These are phyloP conservation scores for Diplodia sapinea DNA, from an alignment of 2,329 filamentous ascomycete genomes.

Conservation along the genomic window DNA sequence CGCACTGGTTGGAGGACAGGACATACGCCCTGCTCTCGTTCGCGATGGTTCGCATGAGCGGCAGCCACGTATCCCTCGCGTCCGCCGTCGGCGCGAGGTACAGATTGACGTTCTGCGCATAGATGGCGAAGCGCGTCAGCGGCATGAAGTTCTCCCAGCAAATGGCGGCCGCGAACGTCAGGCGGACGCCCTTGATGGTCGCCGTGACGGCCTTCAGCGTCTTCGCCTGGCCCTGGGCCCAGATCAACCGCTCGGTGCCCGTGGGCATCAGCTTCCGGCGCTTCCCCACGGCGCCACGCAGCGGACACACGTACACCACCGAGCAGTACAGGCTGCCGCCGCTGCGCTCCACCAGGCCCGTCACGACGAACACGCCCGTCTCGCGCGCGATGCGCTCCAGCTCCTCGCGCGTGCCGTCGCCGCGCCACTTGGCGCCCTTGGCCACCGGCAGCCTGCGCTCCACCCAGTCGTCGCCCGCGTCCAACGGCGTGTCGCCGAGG, in stretches of 20 bases:
- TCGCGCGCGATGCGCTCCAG: constrained; percentile 77
- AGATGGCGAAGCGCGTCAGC: constrained; percentile 79
- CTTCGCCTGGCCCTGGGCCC: constrained; percentile 82
- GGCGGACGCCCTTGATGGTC: constrained; percentile 74
- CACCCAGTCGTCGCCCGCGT: constrained; percentile 76
- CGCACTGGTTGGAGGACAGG: constrained; percentile 83
- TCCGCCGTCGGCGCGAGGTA: constrained; percentile 93
- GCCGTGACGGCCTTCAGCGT: constrained; percentile 82
- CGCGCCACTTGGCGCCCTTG: constrained; percentile 57
- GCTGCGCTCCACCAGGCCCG: constrained; percentile 77
- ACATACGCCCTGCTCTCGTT: constrained; percentile 86
- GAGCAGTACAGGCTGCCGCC: constrained; percentile 86
- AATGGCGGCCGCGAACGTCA: constrained; percentile 85
- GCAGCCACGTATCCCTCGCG: constrained; percentile 78
- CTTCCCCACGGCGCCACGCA: constrained; percentile 76
- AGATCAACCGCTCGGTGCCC: constrained; percentile 80
- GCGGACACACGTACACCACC: constrained; percentile 81
- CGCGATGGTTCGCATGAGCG: constrained; percentile 80
- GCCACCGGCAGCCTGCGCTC: constrained; percentile 62
- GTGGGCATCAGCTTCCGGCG: constrained; percentile 94
- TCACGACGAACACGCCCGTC: constrained; percentile 81
- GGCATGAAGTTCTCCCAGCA: constrained; percentile 99
- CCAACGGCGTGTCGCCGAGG: constrained; percentile 76
- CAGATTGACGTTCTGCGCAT: constrained; percentile 88
- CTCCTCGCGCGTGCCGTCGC: constrained; percentile 79